Percentiles rank a stretch among this genome's conserved stretches.
Evolutionary conservation across 2,329 filamentous ascomycete species (phyloP).

Genomic region (Blastomyces parvus): DNA sequence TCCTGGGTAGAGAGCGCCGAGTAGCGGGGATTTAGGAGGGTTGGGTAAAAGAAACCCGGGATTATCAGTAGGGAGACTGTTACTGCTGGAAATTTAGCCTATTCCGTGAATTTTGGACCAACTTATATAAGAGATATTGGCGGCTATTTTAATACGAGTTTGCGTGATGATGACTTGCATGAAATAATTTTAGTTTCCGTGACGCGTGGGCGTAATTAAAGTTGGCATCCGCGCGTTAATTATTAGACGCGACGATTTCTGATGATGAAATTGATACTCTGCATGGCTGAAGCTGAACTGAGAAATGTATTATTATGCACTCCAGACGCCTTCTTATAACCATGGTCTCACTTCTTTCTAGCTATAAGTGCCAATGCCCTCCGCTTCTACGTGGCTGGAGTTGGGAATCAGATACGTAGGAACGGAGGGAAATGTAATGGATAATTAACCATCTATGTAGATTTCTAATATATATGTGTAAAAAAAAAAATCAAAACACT

Average conservation of each 20-base stretch:
- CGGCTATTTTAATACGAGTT: too few species aligned
- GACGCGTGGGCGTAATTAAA: background rate
- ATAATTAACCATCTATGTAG: background rate
- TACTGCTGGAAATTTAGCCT: too few species aligned
- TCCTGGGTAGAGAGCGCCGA: too few species aligned
- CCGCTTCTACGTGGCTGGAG: background rate
- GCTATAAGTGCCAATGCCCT: too few species aligned
- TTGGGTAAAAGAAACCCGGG: too few species aligned
- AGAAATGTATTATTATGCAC: background rate
- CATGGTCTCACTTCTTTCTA: background rate
- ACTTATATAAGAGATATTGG: too few species aligned
- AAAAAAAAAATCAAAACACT: slow-evolving; percentile 28
- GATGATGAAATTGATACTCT: too few species aligned
- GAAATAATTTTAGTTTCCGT: background rate
- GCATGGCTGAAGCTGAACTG: background rate
- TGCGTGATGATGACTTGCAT: background rate
- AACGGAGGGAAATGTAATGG: background rate
- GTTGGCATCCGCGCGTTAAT: background rate
- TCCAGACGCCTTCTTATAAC: background rate
- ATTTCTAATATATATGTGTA: background rate
- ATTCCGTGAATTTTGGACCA: too few species aligned
- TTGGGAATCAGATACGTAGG: background rate
- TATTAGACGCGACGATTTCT: background rate
- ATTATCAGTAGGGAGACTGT: too few species aligned
- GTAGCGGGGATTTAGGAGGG: too few species aligned